These are phyloP conservation scores for Salicornia ramosissima DNA, from an alignment of 148 eudicot genomes.

Conservation along the genomic window DNA sequence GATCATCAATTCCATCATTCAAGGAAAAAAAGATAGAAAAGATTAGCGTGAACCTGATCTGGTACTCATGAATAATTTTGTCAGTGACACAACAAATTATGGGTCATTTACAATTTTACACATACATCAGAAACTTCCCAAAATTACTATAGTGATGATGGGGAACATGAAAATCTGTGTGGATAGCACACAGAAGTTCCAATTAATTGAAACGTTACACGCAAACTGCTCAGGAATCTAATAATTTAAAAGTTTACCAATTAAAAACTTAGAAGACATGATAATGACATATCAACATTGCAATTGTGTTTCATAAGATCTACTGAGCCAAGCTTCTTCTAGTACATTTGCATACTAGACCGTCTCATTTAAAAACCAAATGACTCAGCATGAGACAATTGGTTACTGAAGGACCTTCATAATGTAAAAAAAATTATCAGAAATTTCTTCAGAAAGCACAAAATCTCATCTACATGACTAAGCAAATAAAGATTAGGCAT, in stretches of 20 bases:
- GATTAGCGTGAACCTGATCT: not conserved
- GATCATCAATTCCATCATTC: not conserved
- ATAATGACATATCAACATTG: not conserved
- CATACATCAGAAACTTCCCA: not conserved
- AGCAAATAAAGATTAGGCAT: too few species aligned
- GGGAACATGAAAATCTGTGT: not conserved
- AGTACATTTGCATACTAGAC: too few species aligned
- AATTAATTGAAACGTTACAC: not conserved
- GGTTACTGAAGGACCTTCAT: too few species aligned
- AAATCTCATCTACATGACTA: too few species aligned
- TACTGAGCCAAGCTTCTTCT: too few species aligned
- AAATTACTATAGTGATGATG: not conserved
- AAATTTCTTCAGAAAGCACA: too few species aligned
- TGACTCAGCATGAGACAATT: too few species aligned
- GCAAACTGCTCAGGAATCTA: too few species aligned
- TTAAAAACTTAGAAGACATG: not conserved
- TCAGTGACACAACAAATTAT: not conserved
- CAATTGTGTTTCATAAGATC: not conserved
- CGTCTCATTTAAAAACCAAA: too few species aligned
- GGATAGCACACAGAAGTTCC: not conserved
- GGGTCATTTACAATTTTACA: too few species aligned
- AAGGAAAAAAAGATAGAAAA: not conserved
- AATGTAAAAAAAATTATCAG: too few species aligned
- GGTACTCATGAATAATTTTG: not conserved
- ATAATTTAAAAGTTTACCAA: not conserved